Conservation (phyloP, 495 filamentous ascomycete genomes). For the Beverwykella pulmonaria region DNA sequence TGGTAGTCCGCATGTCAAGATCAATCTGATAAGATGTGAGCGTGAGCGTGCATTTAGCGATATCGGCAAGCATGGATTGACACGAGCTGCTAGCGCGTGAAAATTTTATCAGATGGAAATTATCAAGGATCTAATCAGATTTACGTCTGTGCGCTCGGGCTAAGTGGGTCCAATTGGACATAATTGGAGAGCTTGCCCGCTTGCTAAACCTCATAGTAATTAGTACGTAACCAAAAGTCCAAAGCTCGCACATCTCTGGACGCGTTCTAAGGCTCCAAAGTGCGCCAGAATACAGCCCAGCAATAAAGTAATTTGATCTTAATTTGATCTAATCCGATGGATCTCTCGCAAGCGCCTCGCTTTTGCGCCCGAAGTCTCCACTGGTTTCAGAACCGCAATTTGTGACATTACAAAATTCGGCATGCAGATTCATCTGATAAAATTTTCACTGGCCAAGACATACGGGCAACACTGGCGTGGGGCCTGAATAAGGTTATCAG, state of each 20-base stretch:
- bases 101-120: neutral
- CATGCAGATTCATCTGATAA: neutral
- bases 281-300: no score
- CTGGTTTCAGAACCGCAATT: no score
- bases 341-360: no score
- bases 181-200: neutral
- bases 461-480: neutral
- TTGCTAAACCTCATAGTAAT: neutral
- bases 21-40: no score
- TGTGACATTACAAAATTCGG: no score
- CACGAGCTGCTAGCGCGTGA: neutral
- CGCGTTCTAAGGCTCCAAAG: no score
- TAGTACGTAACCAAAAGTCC: no score
- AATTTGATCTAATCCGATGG: no score
- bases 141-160: neutral
- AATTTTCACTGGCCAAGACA: neutral
- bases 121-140: neutral
- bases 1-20: neutral
- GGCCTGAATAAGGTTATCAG: slow-evolving; percentile 19
- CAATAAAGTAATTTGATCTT: no score
- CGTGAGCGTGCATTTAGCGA: neutral
- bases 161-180: neutral
- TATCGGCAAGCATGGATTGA: neutral
- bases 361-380: no score
- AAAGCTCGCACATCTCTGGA: no score